phyloP scores from a whole-genome alignment of 1,139 yeast genomes.

The Protomyces inundatus region DNA sequence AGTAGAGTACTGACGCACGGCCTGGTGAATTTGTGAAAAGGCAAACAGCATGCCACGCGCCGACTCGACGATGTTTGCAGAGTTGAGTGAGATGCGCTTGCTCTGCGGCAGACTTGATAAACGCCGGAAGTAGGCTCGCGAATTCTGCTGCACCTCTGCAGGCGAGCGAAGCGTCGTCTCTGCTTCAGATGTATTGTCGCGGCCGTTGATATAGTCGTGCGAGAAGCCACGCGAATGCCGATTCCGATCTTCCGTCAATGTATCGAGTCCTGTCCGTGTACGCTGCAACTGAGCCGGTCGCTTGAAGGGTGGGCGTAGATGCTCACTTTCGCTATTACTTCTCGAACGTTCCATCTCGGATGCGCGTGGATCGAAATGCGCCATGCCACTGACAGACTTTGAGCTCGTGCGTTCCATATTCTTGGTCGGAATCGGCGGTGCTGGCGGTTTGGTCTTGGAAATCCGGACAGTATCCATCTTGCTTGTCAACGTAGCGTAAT shows the following conservation, averaged over 20 bases:
- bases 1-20: constrained; percentile 59
- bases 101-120: constrained; percentile 61
- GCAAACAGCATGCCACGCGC: constrained; percentile 40
- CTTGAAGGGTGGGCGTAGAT: constrained; percentile 53
- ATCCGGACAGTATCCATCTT: neutral
- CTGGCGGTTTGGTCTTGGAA: constrained; percentile 21
- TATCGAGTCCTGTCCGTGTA: constrained; percentile 37
- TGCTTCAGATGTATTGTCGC: constrained; percentile 16
- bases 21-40: constrained; percentile 65
- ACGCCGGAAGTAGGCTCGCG: constrained; percentile 59
- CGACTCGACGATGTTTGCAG: constrained; percentile 36
- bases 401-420: constrained; percentile 13
- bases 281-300: constrained; percentile 66
- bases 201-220: constrained; percentile 36
- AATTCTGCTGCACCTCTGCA: constrained; percentile 24
- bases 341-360: constrained; percentile 45
- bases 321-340: constrained; percentile 54
- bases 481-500: constrained; percentile 6
- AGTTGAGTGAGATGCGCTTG: constrained; percentile 33
- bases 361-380: constrained; percentile 29
- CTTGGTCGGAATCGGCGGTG: constrained; percentile 26
- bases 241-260: constrained; percentile 30
- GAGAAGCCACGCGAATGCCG: constrained; percentile 36
- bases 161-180: constrained; percentile 13
- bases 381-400: constrained; percentile 25